Base-by-base conservation (phyloP, 2,329 filamentous ascomycete species). In the Cytospora piceae region DNA sequence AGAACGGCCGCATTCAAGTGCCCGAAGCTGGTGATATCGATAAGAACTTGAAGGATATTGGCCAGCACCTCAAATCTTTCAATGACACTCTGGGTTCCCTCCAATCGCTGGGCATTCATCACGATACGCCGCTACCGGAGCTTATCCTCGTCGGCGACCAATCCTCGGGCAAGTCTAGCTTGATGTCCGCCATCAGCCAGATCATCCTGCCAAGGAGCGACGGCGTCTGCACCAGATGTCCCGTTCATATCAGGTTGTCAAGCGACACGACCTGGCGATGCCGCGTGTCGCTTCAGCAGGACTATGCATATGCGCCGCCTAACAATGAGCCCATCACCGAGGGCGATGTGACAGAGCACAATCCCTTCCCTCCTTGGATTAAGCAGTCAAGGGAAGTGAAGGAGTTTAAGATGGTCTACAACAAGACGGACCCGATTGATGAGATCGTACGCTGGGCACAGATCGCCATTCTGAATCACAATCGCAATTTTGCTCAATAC, bases 131-230 rank as follows among this genome's bases (percentile, higher is more conserved):
- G 0, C 79, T 96, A 0, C 92, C 93, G 0, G 92, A 93, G 70
- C 87, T 96, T 12, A 90, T 94, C 7, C 85, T 96, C 0, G 87
- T 96, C 0, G 93, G 93, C 0, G 93, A 96, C 58, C 93, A 97
- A 72, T 91, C 87, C 0, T 90, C 92, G 0, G 94, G 93, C 0
- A 97, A 97, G 73, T 93, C 89, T 0, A 93, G 80, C 32, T 73
- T 85, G 6, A 85, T 85, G 83, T 88, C 88, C 15, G 88, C 85
- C 0, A 84, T 91, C 56, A 82, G 84, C 0, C 90, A 89, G 4
- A 88, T 95, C 29, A 87, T 88, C 24, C 85, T 94, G 0, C 92
- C 92, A 0, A 83, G 90, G 1, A 86, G 84, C 51, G 84, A 85
- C 4, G 90, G 89, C 0, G 91, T 90, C 0, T 96, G 93, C 72